phyloP scores from a whole-genome alignment of 192 early-diverging fungal species.

The Rhizoclosmatium globosum region DNA sequence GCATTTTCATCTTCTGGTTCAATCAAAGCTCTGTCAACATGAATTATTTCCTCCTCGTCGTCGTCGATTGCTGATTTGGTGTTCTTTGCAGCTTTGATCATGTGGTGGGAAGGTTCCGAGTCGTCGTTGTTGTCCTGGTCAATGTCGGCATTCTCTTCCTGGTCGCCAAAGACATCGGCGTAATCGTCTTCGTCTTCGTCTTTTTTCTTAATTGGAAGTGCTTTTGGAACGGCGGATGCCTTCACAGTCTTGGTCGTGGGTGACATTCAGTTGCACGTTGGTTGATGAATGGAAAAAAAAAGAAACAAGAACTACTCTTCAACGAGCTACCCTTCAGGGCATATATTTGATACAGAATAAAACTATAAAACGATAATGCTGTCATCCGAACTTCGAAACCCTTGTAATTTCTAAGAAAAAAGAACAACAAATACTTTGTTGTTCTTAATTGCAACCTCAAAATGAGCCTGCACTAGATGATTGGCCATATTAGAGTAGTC shows the following conservation, averaged over 20 bases:
- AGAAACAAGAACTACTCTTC: neutral
- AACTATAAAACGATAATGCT: too few species aligned
- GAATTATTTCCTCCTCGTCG: conserved; percentile 21
- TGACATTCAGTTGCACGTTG: neutral
- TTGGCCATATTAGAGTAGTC: too few species aligned
- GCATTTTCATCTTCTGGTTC: conserved; percentile 30
- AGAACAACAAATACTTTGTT: too few species aligned
- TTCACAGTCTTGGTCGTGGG: neutral
- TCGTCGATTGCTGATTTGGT: neutral
- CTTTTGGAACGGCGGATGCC: neutral
- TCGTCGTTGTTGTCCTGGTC: neutral
- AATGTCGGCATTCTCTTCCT: neutral
- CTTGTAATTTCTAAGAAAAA: too few species aligned
- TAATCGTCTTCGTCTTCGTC: conserved; percentile 2
- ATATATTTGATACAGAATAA: too few species aligned
- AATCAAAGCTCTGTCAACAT: conserved; percentile 18
- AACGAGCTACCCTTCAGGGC: too few species aligned
- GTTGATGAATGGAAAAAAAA: conserved; percentile 3
- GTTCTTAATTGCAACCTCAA: too few species aligned
- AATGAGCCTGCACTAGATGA: too few species aligned
- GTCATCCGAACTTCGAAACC: too few species aligned
- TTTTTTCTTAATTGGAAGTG: neutral
- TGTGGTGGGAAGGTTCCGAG: conserved; percentile 9
- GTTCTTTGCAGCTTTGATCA: conserved; percentile 9
- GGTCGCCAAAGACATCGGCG: neutral